Conservation (phyloP, 2,329 filamentous ascomycete genomes). For the Ophiostoma australiae region DNA sequence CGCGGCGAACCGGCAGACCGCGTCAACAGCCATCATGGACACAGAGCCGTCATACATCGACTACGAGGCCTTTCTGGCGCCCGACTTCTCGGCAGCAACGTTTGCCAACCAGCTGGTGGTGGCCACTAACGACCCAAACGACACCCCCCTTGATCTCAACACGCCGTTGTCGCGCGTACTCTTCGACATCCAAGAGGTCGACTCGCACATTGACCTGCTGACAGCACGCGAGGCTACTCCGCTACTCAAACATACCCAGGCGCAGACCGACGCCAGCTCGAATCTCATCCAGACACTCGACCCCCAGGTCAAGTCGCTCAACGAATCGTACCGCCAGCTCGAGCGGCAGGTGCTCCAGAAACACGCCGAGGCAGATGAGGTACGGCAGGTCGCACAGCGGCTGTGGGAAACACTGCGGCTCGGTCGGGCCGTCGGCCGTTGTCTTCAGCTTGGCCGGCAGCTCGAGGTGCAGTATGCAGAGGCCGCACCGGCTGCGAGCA, state of each 20-base stretch:
- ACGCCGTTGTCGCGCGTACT: constrained; percentile 89
- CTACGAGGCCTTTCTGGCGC: constrained; percentile 84
- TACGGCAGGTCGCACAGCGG: constrained; percentile 68
- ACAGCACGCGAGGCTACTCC: constrained; percentile 80
- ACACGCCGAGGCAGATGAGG: constrained; percentile 79
- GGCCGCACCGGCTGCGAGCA: constrained; percentile 31
- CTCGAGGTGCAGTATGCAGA: constrained; percentile 72
- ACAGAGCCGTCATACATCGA: constrained; percentile 80
- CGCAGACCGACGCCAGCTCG: constrained; percentile 67
- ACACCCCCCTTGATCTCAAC: constrained; percentile 85
- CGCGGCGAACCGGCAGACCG: constrained; percentile 19
- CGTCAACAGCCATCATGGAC: constrained; percentile 31
- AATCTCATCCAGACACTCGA: constrained; percentile 72
- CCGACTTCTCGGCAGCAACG: constrained; percentile 69
- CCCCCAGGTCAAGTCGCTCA: constrained; percentile 71
- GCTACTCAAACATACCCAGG: constrained; percentile 70
- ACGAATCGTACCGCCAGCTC: constrained; percentile 77
- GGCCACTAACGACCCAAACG: constrained; percentile 84
- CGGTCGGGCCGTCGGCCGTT: constrained; percentile 69
- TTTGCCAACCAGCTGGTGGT: constrained; percentile 90
- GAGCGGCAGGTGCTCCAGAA: constrained; percentile 82
- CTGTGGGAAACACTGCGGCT: constrained; percentile 76
- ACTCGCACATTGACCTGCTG: constrained; percentile 87
- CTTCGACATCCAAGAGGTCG: constrained; percentile 95
- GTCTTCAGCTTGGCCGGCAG: constrained; percentile 75